Evolutionary conservation across 2,329 filamentous ascomycete genomes (phyloP).

Genomic region (Aspergillus glaucus): DNA sequence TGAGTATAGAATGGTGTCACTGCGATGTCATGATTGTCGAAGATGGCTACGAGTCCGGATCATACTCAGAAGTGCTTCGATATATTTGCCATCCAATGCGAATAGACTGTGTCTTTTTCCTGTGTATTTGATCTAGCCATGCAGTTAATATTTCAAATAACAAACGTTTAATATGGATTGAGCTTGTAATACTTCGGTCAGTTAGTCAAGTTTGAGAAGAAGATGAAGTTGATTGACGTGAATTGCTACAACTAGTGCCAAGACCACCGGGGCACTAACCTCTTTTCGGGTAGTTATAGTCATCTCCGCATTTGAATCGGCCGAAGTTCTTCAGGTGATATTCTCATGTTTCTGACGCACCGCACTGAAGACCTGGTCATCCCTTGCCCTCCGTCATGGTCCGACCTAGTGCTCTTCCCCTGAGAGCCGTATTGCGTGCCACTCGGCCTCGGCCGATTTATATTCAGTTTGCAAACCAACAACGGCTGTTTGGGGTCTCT

Average conservation of each 20-base stretch:
- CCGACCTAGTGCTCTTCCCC: constrained; percentile 10
- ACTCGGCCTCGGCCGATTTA: not conserved
- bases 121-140: too few relatives aligned
- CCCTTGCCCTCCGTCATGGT: constrained; percentile 13
- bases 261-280: too few relatives aligned
- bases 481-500: constrained; percentile 18
- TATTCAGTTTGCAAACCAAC: constrained; percentile 7
- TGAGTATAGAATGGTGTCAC: not conserved
- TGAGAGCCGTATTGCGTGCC: constrained; percentile 6
- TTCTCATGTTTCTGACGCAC: not conserved
- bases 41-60: not conserved
- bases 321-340: not conserved
- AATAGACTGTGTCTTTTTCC: too few relatives aligned
- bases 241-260: too few relatives aligned
- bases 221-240: too few relatives aligned
- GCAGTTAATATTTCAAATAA: too few relatives aligned
- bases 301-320: not conserved
- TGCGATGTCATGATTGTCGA: not conserved
- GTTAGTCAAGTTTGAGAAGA: too few relatives aligned
- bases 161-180: too few relatives aligned
- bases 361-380: not conserved
- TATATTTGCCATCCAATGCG: too few relatives aligned
- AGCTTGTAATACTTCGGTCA: too few relatives aligned
- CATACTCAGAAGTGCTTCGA: not conserved
- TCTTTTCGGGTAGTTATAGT: not conserved